Evolutionary conservation across 2,329 filamentous ascomycete genomes (phyloP).

Genomic region (Monilinia laxa): DNA sequence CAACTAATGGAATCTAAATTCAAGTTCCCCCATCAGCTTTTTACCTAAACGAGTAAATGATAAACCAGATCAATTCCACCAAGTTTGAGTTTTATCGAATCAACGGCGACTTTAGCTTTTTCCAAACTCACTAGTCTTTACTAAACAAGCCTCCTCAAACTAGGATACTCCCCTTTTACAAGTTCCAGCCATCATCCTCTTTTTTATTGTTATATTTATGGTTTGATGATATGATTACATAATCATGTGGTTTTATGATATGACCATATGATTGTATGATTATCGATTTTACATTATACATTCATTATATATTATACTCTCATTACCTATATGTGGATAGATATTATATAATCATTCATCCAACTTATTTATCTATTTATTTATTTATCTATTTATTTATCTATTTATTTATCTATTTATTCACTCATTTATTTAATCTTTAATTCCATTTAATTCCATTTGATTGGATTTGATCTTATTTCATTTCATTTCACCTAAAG

Average conservation of each 20-base stretch:
- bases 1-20: background rate
- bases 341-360: too few species aligned
- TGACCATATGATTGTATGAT: too few species aligned
- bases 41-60: background rate
- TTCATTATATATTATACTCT: too few species aligned
- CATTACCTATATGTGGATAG: too few species aligned
- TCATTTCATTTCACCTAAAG: background rate
- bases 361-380: too few species aligned
- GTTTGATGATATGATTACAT: too few species aligned
- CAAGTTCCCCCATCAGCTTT: background rate
- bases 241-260: too few species aligned
- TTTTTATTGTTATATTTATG: background rate
- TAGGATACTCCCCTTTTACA: background rate
- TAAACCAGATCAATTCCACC: background rate
- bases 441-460: too few species aligned
- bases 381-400: too few species aligned
- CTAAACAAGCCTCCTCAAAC: background rate
- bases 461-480: background rate
- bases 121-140: background rate
- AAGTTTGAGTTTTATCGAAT: background rate
- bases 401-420: too few species aligned
- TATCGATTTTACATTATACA: too few species aligned
- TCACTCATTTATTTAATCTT: too few species aligned
- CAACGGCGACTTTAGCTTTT: background rate
- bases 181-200: background rate